phyloP scores from a whole-genome alignment of 2,329 filamentous ascomycete species.

The Neofusicoccum laricinum region DNA sequence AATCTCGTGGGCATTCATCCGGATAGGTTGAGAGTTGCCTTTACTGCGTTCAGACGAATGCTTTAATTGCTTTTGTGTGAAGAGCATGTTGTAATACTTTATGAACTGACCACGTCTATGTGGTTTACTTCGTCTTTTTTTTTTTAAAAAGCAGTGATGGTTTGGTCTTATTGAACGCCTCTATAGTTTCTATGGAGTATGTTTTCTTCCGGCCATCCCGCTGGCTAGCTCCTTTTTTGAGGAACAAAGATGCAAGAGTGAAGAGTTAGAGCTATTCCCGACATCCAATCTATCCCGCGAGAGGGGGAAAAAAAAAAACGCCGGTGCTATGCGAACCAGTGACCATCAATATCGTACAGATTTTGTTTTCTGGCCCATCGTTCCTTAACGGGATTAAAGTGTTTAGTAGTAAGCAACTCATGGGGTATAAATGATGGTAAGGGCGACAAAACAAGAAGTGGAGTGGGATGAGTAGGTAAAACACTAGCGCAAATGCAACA shows the following conservation, averaged over 20 bases:
- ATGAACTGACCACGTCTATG: no score
- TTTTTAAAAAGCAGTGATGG: no score
- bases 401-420: not conserved
- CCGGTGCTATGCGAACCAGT: not conserved
- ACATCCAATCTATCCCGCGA: not conserved
- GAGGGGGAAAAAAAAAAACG: not conserved
- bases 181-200: no score
- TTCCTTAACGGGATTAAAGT: not conserved
- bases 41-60: no score
- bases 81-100: no score
- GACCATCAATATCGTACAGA: not conserved
- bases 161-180: no score
- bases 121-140: no score
- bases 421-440: not conserved
- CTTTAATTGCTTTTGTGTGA: no score
- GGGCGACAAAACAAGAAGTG: not conserved
- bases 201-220: no score
- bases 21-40: no score
- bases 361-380: not conserved
- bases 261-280: not conserved
- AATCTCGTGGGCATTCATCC: no score
- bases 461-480: not conserved
- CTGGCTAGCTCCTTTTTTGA: no score
- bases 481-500: not conserved
- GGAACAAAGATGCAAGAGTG: not conserved